phyloP scores from a whole-genome alignment of 2,329 filamentous ascomycete genomes.

The Xylariales sp. region DNA sequence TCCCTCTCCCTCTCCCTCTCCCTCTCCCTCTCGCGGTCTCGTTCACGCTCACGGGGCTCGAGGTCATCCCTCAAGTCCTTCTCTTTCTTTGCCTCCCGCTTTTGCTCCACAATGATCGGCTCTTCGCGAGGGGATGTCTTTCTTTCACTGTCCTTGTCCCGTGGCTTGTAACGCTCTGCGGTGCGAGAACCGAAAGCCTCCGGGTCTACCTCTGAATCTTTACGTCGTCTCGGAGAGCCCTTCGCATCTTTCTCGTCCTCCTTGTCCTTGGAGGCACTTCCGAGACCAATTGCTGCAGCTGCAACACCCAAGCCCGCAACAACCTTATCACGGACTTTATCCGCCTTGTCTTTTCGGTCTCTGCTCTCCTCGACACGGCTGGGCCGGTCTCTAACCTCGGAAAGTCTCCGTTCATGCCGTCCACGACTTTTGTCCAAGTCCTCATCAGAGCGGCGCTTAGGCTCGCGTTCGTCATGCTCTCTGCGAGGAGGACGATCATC shows the following conservation, averaged over 20 bases:
- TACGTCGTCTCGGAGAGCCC: slow-evolving; percentile 23
- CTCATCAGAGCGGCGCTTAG: slow-evolving; percentile 24
- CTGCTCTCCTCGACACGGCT: slow-evolving; percentile 22
- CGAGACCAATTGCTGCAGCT: slow-evolving; percentile 43
- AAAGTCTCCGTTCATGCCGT: slow-evolving; percentile 16
- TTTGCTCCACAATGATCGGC: slow-evolving; percentile 17
- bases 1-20: slow-evolving; percentile 8
- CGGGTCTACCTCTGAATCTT: slow-evolving; percentile 22
- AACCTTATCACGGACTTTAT: slow-evolving; percentile 42
- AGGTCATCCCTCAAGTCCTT: slow-evolving; percentile 14
- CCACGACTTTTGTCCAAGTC: slow-evolving; percentile 20
- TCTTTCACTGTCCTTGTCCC: slow-evolving; percentile 22
- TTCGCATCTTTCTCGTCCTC: slow-evolving; percentile 30
- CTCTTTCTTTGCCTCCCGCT: slow-evolving; percentile 16
- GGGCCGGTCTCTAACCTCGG: slow-evolving; percentile 17
- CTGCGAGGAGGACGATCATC: slow-evolving; percentile 40
- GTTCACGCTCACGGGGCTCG: slow-evolving; percentile 16
- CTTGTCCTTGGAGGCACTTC: slow-evolving; percentile 32
- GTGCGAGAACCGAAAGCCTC: slow-evolving; percentile 17
- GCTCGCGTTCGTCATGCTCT: slow-evolving; percentile 25
- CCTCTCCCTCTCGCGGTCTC: slow-evolving; percentile 9
- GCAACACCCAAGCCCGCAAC: slow-evolving; percentile 43
- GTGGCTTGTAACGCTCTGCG: slow-evolving; percentile 24
- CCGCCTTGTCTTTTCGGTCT: slow-evolving; percentile 22
- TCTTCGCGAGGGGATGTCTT: slow-evolving; percentile 20